These are phyloP conservation scores for Gossypium davidsonii DNA, from an alignment of 441 rosid genomes.

Conservation along the genomic window DNA sequence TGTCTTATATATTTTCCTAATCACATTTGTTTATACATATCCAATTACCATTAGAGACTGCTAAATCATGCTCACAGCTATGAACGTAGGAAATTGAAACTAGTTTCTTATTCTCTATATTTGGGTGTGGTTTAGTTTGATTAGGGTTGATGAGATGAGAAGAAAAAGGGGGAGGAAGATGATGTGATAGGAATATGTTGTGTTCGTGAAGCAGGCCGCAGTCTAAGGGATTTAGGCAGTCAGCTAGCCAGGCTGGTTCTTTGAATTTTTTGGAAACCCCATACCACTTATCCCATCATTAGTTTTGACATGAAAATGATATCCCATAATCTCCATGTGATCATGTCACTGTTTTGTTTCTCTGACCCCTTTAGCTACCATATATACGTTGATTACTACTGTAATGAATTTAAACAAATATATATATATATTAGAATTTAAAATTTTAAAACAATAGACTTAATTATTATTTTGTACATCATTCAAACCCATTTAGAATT, in stretches of 20 bases:
- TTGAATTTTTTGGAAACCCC: constrained; percentile 18
- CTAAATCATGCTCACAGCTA: background rate
- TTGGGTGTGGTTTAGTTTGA: background rate
- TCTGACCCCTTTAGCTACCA: background rate
- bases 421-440: too few relatives aligned
- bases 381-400: background rate
- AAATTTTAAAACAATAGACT: too few relatives aligned
- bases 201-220: constrained; percentile 28
- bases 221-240: constrained; percentile 39
- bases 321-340: background rate
- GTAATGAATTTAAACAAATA: background rate
- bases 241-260: constrained; percentile 20
- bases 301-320: constrained; percentile 11
- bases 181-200: constrained; percentile 22
- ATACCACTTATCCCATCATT: constrained; percentile 10
- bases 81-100: background rate
- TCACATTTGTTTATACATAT: too few relatives aligned
- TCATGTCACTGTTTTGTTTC: background rate
- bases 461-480: too few relatives aligned
- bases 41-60: background rate
- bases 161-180: background rate
- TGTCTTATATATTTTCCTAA: too few relatives aligned
- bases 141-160: constrained; percentile 20
- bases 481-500: too few relatives aligned
- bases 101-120: background rate